Evolutionary conservation across 139 green algal genomes (phyloP), one percentile per base, ranked within the genome.

Genomic region (Coelastrella sp.): DNA sequence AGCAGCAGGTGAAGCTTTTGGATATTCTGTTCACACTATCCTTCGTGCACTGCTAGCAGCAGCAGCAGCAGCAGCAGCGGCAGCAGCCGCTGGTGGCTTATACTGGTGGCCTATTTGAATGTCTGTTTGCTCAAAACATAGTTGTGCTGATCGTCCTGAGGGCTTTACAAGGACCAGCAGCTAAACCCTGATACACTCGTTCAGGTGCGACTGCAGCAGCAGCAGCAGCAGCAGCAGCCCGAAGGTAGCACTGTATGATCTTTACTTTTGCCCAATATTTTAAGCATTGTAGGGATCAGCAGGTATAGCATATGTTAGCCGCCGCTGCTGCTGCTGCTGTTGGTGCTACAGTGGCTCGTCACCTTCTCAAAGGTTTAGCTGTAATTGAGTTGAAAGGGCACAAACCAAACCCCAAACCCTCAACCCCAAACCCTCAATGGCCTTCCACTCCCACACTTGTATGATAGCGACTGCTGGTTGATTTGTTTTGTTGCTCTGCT

Each of bases 211-310:
- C 64, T 17, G 61, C 11, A 68, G 11, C 4, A 47, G 32, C 32
- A 47, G 32, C n/a, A n/a, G n/a, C n/a, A n/a, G n/a, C 32, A 47
- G 32, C 32, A 47, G 32, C 32, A 47, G 60, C 8, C n/a, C n/a
- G n/a, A n/a, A n/a, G n/a, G n/a, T n/a, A n/a, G n/a, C n/a, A n/a
- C 74, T 0, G 22, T 91, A 6, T 61, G 68, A 11, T 91, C 79
- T 71, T 57, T 87, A 0, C 82, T 88, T 65, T 78, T 83, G n/a
- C 79, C 87, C 5, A 66, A 88, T 54, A 64, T 76, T 8, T 87
- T 91, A 56, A 79, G 87, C 87, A 0, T 58, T 91, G 61, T 79
- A 91, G 13, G 87, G 78, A 4, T 54, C 79, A 54, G 78, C 23
- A 81, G 78, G 78, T 80, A 17, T 54, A 32, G 10, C 23, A 6